A percentile compares a stretch with the other conserved stretches of the same genome.
phyloP scores from a whole-genome alignment of 2,329 filamentous ascomycete genomes.

The Penicillium occitanis region DNA sequence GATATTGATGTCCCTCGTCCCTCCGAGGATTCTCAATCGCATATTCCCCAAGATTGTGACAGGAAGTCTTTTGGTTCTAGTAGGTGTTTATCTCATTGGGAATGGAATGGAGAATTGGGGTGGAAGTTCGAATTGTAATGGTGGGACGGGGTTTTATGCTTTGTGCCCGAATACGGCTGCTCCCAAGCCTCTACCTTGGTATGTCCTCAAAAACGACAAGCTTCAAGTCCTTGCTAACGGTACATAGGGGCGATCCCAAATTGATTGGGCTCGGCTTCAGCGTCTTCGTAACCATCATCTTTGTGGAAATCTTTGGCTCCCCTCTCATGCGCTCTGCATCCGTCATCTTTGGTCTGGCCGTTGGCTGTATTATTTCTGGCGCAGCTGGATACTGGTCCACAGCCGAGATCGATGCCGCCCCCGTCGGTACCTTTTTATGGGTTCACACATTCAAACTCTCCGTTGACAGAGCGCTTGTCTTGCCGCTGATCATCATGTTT shows the following conservation, averaged over 20 bases:
- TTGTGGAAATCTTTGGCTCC: constrained; percentile 77
- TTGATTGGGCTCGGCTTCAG: constrained; percentile 78
- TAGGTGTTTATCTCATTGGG: constrained; percentile 70
- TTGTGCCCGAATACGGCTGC: constrained; percentile 67
- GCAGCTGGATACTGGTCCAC: constrained; percentile 76
- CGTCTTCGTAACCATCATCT: constrained; percentile 75
- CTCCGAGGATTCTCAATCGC: constrained; percentile 65
- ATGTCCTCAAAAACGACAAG: neutral
- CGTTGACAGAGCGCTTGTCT: constrained; percentile 37
- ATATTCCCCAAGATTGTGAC: constrained; percentile 80
- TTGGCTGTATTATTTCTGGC: constrained; percentile 75
- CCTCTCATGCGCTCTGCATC: constrained; percentile 82
- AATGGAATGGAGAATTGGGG: constrained; percentile 76
- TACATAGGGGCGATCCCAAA: constrained; percentile 62
- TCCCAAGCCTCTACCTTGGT: constrained; percentile 71
- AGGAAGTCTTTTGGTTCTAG: constrained; percentile 67
- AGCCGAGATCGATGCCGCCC: constrained; percentile 69
- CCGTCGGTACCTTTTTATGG: constrained; percentile 64
- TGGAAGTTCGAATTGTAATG: constrained; percentile 48
- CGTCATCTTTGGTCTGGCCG: constrained; percentile 70
- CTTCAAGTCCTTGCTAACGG: neutral
- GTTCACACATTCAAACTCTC: constrained; percentile 18
- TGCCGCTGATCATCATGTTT: constrained; percentile 68
- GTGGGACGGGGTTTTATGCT: constrained; percentile 64
- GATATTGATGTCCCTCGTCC: constrained; percentile 71